Evolutionary conservation across 176 grass and related monocot species (phyloP).

Genomic region (Hsuehochloa calcarea): DNA sequence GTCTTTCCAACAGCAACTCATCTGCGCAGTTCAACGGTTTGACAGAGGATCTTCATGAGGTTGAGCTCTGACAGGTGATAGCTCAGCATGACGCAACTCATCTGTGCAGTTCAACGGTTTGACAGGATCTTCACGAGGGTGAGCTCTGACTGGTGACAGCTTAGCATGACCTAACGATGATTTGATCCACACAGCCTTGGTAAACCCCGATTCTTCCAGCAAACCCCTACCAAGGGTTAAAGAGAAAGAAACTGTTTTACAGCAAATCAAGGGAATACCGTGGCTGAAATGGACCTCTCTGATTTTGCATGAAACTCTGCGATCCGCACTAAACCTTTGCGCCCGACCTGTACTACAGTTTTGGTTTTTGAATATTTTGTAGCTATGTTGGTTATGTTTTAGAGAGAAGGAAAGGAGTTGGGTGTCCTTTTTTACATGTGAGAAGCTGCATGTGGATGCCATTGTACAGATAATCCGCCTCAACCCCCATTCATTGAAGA

Average conservation of each 20-base stretch:
- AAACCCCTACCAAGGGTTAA: neutral
- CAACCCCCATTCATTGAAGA: slow-evolving; percentile 27
- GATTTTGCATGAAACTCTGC: neutral
- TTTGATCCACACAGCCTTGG: neutral
- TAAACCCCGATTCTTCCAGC: neutral
- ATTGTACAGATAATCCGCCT: slow-evolving; percentile 48
- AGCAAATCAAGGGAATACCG: slow-evolving; percentile 2
- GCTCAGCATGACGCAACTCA: slow-evolving; percentile 39
- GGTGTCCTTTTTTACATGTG: slow-evolving; percentile 41
- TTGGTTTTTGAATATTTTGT: slow-evolving; percentile 31
- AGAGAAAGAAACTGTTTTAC: neutral
- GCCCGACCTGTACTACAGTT: slow-evolving; percentile 9
- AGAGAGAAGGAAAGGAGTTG: slow-evolving; percentile 22
- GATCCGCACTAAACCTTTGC: neutral
- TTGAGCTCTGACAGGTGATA: slow-evolving; percentile 44
- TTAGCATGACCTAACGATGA: neutral
- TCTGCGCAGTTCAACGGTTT: slow-evolving; percentile 48
- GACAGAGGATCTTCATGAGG: slow-evolving; percentile 69
- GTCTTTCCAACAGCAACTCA: slow-evolving; percentile 47
- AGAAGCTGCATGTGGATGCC: slow-evolving; percentile 39
- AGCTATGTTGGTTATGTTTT: slow-evolving; percentile 41
- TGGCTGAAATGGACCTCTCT: neutral
- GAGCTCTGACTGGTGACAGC: slow-evolving; percentile 41
- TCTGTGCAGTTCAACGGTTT: slow-evolving; percentile 49
- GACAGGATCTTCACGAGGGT: slow-evolving; percentile 64